Percentiles rank a stretch among this genome's conserved stretches.
These are phyloP conservation scores for Cardiosporidium cionae DNA, from an alignment of 169 alveolate genomes.

Conservation along the genomic window DNA sequence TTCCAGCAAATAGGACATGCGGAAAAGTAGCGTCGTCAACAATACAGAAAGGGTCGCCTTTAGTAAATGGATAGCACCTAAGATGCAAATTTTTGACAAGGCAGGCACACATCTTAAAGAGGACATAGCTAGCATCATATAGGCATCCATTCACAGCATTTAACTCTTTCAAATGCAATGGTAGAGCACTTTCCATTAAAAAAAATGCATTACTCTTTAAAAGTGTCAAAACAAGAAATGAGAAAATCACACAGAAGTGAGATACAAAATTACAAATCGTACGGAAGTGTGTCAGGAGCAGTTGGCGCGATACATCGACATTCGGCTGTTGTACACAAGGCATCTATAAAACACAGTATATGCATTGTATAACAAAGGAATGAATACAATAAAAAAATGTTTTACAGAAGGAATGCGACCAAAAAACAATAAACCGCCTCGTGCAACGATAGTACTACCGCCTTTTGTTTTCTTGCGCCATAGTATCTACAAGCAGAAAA, in stretches of 20 bases:
- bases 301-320: conserved; percentile 52
- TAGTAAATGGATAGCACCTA: conserved; percentile 47
- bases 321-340: conserved; percentile 36
- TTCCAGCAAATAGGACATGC: conserved; percentile 45
- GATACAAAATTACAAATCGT: no score
- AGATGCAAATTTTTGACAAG: not conserved
- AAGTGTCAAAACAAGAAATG: no score
- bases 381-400: not conserved
- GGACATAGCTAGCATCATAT: no score
- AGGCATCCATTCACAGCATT: no score
- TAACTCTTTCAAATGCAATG: no score
- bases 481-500: not conserved
- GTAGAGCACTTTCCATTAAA: no score
- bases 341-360: conserved; percentile 13
- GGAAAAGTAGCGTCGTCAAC: conserved; percentile 28
- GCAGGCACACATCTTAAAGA: no score
- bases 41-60: conserved; percentile 46
- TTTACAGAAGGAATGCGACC: not conserved
- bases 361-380: not conserved
- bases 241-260: no score
- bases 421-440: not conserved
- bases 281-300: conserved; percentile 51
- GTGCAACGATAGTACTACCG: not conserved
- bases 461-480: not conserved
- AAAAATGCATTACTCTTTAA: no score